These are phyloP conservation scores for Exidia glandulosa DNA, from an alignment of 768 basidiomycete species.

Conservation along the genomic window DNA sequence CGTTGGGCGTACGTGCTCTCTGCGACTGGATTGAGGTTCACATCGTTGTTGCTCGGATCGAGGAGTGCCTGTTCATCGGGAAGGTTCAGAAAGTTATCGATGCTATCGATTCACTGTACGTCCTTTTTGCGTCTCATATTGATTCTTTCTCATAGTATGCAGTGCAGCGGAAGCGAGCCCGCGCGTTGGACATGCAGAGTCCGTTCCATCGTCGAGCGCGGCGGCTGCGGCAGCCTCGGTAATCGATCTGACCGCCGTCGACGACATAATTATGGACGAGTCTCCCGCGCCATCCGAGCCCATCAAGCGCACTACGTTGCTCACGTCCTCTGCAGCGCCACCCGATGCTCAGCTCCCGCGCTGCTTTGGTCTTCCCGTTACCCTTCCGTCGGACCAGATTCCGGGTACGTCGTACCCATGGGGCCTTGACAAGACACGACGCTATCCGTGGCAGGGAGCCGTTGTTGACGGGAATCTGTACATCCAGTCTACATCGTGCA, in stretches of 20 bases:
- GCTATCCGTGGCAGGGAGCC: constrained; percentile 6
- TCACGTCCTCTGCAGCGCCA: not conserved
- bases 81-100: not conserved
- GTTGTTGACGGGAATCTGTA: not conserved
- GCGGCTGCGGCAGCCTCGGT: not conserved
- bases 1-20: not conserved
- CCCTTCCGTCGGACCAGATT: not conserved
- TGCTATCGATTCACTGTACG: not conserved
- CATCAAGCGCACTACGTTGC: not conserved
- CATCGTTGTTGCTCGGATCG: not conserved
- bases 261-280: too few relatives aligned
- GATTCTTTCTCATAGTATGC: not conserved
- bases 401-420: constrained; percentile 9
- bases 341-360: not conserved
- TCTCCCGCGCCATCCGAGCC: not conserved
- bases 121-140: not conserved
- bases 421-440: constrained; percentile 3
- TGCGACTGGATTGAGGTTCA: not conserved
- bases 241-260: not conserved
- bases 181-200: not conserved
- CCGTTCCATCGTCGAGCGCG: not conserved
- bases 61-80: not conserved
- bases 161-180: not conserved
- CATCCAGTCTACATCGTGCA: not conserved
- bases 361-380: constrained; percentile 2